phyloP scores from a whole-genome alignment of 805 yeast species.

The Zygoascus ofunaensis region DNA sequence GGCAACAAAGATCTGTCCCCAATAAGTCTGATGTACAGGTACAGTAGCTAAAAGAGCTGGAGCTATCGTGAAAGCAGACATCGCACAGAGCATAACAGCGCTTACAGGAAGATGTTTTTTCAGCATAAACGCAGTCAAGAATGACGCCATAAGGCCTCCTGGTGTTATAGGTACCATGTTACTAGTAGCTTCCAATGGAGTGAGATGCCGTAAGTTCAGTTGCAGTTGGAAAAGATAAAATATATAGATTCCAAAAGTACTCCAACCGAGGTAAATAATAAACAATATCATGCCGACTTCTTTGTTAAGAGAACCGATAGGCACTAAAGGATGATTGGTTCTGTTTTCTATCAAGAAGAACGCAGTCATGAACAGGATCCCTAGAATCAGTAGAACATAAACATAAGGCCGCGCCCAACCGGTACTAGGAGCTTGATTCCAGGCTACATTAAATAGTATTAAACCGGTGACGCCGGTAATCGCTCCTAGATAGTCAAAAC shows the following conservation, averaged over 20 bases:
- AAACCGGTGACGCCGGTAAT: slow-evolving; percentile 49
- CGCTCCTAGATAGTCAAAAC: slow-evolving; percentile 48
- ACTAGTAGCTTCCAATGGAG: slow-evolving; percentile 40
- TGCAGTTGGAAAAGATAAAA: slow-evolving; percentile 49
- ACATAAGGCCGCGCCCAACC: slow-evolving; percentile 60
- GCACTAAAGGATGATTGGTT: slow-evolving; percentile 45
- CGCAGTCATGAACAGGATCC: slow-evolving; percentile 34
- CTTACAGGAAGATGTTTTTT: slow-evolving; percentile 4
- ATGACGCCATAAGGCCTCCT: slow-evolving; percentile 10
- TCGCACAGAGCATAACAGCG: slow-evolving; percentile 23
- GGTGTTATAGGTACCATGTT: slow-evolving; percentile 32
- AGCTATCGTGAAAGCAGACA: slow-evolving; percentile 48
- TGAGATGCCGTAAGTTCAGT: slow-evolving; percentile 41
- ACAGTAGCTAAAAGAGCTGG: slow-evolving; percentile 44
- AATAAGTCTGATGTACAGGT: slow-evolving; percentile 53
- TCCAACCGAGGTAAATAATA: slow-evolving; percentile 60
- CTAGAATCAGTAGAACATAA: slow-evolving; percentile 45
- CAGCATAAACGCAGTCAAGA: slow-evolving; percentile 8
- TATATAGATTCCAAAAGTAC: slow-evolving; percentile 68
- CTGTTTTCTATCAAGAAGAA: slow-evolving; percentile 45
- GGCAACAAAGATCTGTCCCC: slow-evolving; percentile 47
- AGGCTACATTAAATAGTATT: slow-evolving; percentile 53
- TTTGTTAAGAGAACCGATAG: slow-evolving; percentile 37
- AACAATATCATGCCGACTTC: slow-evolving; percentile 41
- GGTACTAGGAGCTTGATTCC: slow-evolving; percentile 67